Evolutionary conservation across 2,329 filamentous ascomycete genomes (phyloP), one percentile per base, ranked within the genome.

Genomic region (Pseudocercospora crystallina): DNA sequence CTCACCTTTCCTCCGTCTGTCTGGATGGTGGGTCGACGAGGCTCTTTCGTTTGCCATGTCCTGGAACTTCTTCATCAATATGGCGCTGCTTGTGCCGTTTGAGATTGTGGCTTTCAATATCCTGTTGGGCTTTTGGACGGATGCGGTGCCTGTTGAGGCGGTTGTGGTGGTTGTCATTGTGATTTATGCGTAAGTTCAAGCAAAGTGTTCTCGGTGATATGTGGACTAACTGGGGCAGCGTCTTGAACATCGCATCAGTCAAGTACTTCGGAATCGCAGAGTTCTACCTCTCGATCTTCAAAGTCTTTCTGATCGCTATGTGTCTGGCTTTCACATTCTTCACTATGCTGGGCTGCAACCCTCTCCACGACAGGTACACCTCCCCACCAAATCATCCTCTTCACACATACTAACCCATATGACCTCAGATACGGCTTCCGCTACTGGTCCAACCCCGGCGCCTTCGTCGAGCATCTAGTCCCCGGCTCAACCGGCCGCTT

Each of bases 261-360:
- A 76, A 85, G 56, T 88, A 79, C 77, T 90, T 88, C 52, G 87
- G 87, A 34, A 86, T 89, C 69, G 80, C 84, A 0, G 89, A 94
- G 65, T 94, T 94, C 64, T 80, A 81, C 72, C 81, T 54, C 30
- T 47, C 51, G 20, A 38, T 57, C 87, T n/a, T 71, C 56, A 75
- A 90, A 66, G 80, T 89, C 4, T 60, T 90, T 2, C 77, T 90
- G 44, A 87, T 88, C 52, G 69, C 89, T 32, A 85, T 81, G 1
- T 76, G 91, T 43, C 79, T 90, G 59, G 61, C 82, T 54, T 91
- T 89, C 72, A 91, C 89, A 2, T 89, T 95, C 63, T 78, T 95
- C 57, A 82, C 84, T 56, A 92, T 92, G 84, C 73, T 94, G 1
- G 89, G 60, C 11, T 89, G 86, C 2, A 92, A 92, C 60, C 89